These are phyloP conservation scores for Stagonosporopsis cucurbitacearum DNA, from an alignment of 2,329 filamentous ascomycete species.

Conservation along the genomic window DNA sequence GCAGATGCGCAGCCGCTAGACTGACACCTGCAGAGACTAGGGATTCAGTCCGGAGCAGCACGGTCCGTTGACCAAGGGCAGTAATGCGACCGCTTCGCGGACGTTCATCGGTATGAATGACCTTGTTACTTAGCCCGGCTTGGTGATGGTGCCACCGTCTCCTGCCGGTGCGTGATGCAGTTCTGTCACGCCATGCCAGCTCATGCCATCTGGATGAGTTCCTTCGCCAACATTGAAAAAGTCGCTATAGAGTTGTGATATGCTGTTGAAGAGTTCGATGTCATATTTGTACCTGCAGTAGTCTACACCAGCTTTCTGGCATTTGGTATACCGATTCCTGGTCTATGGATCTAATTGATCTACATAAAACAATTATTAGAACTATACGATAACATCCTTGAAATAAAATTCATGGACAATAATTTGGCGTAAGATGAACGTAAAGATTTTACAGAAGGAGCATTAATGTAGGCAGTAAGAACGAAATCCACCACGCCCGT, in stretches of 20 bases:
- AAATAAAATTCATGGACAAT: constrained; percentile 20
- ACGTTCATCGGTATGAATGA: background rate
- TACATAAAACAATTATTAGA: constrained; percentile 9
- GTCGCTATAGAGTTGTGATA: background rate
- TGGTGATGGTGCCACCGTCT: background rate
- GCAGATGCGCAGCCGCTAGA: constrained; percentile 7
- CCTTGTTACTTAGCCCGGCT: background rate
- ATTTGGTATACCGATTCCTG: background rate
- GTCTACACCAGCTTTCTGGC: constrained; percentile 1
- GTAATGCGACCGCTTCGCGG: constrained; percentile 8
- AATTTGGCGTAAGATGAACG: background rate
- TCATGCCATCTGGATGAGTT: background rate
- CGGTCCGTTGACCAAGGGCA: constrained; percentile 3
- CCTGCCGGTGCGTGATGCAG: background rate
- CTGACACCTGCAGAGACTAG: constrained; percentile 9
- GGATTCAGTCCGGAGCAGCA: constrained; percentile 13
- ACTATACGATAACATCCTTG: constrained; percentile 7
- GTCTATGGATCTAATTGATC: background rate
- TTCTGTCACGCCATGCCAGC: background rate
- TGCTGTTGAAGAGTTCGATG: background rate
- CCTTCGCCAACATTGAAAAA: too few relatives aligned
- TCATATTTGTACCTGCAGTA: constrained; percentile 10
- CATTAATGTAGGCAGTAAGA: constrained; percentile 30
- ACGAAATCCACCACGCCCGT: constrained; percentile 42
- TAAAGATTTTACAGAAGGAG: constrained; percentile 12